Percentiles rank a stretch among this genome's conserved stretches.
Conservation (phyloP, 805 yeast species). For the Saturnispora serradocipensis region DNA sequence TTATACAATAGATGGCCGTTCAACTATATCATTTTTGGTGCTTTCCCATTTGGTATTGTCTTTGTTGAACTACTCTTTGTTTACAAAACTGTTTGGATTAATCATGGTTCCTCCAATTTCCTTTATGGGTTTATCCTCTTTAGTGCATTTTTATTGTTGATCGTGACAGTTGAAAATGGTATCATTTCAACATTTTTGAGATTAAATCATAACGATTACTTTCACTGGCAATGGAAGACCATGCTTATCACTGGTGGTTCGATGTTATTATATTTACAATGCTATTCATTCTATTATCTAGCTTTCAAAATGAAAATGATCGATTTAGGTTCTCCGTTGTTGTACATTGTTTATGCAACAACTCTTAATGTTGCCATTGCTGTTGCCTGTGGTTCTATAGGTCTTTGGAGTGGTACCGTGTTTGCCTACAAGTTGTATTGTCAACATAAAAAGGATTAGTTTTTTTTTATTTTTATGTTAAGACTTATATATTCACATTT, state of each 20-base stretch:
- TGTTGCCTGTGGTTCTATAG: constrained; percentile 66
- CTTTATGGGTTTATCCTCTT: constrained; percentile 60
- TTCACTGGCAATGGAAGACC: constrained; percentile 78
- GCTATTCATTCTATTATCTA: constrained; percentile 62
- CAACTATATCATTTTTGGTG: constrained; percentile 46
- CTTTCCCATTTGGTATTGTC: constrained; percentile 72
- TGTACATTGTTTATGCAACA: constrained; percentile 66
- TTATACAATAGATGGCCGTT: constrained; percentile 25
- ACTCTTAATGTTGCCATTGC: constrained; percentile 56
- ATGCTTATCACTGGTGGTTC: constrained; percentile 61
- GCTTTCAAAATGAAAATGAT: constrained; percentile 46
- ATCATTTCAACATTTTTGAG: constrained; percentile 60
- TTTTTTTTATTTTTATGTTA: background rate
- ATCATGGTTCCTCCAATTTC: constrained; percentile 51
- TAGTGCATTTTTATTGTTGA: constrained; percentile 47
- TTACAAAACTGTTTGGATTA: constrained; percentile 71
- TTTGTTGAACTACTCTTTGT: constrained; percentile 68
- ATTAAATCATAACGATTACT: constrained; percentile 39
- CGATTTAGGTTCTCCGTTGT: constrained; percentile 56
- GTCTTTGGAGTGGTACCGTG: constrained; percentile 54
- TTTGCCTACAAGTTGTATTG: constrained; percentile 58
- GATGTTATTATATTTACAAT: constrained; percentile 60
- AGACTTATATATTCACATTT: background rate
- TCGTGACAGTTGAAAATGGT: constrained; percentile 63
- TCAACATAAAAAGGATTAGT: constrained; percentile 23